Evolutionary conservation across 495 filamentous ascomycete genomes (phyloP), one percentile per base, ranked within the genome.

Genomic region (Penicillium tannophilum): DNA sequence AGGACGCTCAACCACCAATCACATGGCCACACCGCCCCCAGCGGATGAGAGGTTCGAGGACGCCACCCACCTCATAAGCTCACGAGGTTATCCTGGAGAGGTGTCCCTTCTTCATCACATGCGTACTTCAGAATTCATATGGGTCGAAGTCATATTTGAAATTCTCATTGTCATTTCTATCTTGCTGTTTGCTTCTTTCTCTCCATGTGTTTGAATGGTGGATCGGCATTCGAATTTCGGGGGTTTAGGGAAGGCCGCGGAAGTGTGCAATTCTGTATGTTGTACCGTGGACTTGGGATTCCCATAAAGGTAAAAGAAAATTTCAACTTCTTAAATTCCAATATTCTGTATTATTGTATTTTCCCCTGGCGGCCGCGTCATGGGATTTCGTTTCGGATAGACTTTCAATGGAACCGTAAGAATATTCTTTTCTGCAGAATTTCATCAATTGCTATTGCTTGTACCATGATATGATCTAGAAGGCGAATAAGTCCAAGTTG

Each of bases 21-120:
- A 64, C 9, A 23, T 14, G 6, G 3, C 19, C 30, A 24, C 26
- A 51, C 24, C 31, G 31, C 30, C 52, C 47, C 44, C 23, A 61
- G 51, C 39, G 52, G 58, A 56, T 19, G 58, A 68, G 62, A 65
- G 65, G 58, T 68, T 65, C 46, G 54, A 16, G 45, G 50, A 47
- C 64, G 63, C 67, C 67, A 70, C 67, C 59, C 58, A 68, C 65
- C 65, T 70, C 67, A 70, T 70, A 65, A 55, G 50, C 24, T 47
- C 30, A 33, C 35, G 20, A 23, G 20, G 20, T 23, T 23, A 23
- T 1, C 20, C 20, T 1, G 20, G 20, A 23, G 20, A 23, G 20
- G 20, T 23, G 20, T 23, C 20, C 20, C 20, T 23, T 23, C 2
- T 23, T 12, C 33, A 36, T 36, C 33, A 36, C 33, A 36, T 36